Conservation (phyloP, 169 alveolate species). For the Eimeria sp. region DNA sequence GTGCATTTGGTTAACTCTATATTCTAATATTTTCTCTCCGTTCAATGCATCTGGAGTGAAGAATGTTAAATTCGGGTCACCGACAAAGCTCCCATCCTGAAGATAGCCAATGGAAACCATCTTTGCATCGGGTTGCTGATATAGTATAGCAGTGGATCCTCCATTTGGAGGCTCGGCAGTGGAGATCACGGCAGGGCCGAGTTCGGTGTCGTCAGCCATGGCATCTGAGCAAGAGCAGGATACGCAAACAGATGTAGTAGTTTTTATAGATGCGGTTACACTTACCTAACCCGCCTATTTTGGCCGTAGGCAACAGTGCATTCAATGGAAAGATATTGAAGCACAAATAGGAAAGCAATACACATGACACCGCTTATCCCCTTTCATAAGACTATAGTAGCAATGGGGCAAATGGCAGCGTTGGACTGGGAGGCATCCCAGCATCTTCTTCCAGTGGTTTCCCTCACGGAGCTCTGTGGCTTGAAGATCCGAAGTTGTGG, state of each 20-base stretch:
- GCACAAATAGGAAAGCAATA: not conserved
- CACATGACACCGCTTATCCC: not conserved
- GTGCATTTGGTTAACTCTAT: slow-evolving; percentile 4
- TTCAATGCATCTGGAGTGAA: not conserved
- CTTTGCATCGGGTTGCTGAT: slow-evolving; percentile 18
- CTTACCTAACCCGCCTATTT: not conserved
- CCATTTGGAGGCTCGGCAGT: slow-evolving; percentile 1
- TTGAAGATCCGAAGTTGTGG: not conserved
- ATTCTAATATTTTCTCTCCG: not conserved
- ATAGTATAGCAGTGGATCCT: not conserved
- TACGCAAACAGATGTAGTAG: not conserved
- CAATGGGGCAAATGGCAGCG: not conserved
- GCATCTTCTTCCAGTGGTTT: not conserved
- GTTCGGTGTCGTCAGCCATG: slow-evolving; percentile 42
- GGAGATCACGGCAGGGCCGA: slow-evolving; percentile 53
- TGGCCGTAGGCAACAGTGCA: not conserved
- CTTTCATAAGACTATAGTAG: not conserved
- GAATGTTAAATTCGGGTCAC: not conserved
- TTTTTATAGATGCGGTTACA: not conserved
- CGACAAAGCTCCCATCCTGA: slow-evolving; percentile 1
- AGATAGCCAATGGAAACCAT: slow-evolving; percentile 21
- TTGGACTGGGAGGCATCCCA: not conserved
- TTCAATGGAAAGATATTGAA: not conserved
- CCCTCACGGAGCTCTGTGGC: slow-evolving; percentile 43
- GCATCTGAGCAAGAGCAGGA: slow-evolving; percentile 10